Conservation (phyloP, 805 yeast species). For the Komagataella kurtzmanii region DNA sequence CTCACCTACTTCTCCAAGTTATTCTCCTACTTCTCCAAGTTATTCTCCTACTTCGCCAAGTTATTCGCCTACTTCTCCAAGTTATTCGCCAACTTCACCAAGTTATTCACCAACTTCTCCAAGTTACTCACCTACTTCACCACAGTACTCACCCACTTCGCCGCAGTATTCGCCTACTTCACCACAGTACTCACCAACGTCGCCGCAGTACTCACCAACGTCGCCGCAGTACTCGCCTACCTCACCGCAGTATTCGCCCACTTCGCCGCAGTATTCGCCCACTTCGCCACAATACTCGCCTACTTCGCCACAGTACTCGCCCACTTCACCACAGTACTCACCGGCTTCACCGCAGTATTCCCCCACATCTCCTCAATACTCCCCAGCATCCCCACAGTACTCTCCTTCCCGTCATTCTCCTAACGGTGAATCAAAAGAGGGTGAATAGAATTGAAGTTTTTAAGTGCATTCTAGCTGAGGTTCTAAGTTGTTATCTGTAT, state of each 20-base stretch:
- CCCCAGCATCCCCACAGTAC: conserved; percentile 55
- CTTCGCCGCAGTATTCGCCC: conserved; percentile 47
- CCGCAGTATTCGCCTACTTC: conserved; percentile 73
- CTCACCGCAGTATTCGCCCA: conserved; percentile 67
- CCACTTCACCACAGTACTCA: conserved; percentile 56
- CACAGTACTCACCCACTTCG: conserved; percentile 56
- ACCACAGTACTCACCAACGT: conserved; percentile 66
- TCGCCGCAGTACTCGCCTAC: conserved; percentile 70
- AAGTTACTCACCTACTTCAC: conserved; percentile 58
- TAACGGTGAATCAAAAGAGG: conserved; percentile 5
- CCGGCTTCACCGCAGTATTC: conserved; percentile 76
- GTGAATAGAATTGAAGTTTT: conserved; percentile 1
- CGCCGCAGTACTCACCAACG: conserved; percentile 52
- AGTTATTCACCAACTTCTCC: conserved; percentile 49
- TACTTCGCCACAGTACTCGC: conserved; percentile 69
- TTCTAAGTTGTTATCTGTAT: not conserved
- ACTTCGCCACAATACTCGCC: conserved; percentile 64
- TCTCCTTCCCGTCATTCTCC: conserved; percentile 51
- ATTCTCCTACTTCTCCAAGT: conserved; percentile 39
- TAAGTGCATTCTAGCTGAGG: not conserved
- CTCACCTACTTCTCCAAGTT: conserved; percentile 37
- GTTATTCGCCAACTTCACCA: conserved; percentile 39
- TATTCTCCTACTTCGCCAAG: conserved; percentile 33
- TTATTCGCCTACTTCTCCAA: conserved; percentile 35
- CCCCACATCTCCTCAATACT: conserved; percentile 61